phyloP scores from a whole-genome alignment of 495 filamentous ascomycete species.

The Poronia punctata region DNA sequence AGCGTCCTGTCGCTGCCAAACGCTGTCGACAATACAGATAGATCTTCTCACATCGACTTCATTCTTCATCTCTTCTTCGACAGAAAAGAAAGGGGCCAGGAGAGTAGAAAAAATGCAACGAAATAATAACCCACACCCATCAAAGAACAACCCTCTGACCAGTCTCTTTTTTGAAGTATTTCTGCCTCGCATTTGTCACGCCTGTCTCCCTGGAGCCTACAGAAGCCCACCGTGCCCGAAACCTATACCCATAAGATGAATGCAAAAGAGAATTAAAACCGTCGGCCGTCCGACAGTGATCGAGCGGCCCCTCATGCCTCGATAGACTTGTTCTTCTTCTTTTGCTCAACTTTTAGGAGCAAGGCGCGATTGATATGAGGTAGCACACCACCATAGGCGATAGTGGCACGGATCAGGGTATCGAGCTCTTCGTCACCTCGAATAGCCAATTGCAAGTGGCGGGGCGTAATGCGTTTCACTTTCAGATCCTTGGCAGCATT shows the following conservation, averaged over 20 bases:
- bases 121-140: slow-evolving; percentile 3
- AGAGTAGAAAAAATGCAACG: slow-evolving; percentile 3
- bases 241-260: slow-evolving; percentile 5
- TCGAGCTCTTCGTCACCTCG: slow-evolving; percentile 98
- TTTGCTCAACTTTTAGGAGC: slow-evolving; percentile 97
- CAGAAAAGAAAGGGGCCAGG: too few species aligned
- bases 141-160: background rate
- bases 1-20: background rate
- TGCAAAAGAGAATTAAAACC: slow-evolving; percentile 3
- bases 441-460: slow-evolving; percentile 95
- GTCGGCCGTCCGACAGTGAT: slow-evolving; percentile 4
- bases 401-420: slow-evolving; percentile 93
- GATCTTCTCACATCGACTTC: too few species aligned
- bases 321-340: slow-evolving; percentile 84
- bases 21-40: background rate
- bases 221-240: slow-evolving; percentile 1
- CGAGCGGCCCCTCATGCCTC: slow-evolving; percentile 38
- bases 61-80: too few species aligned
- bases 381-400: slow-evolving; percentile 95
- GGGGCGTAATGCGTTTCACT: slow-evolving; percentile 99
- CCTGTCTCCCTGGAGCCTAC: background rate
- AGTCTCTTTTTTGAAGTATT: background rate
- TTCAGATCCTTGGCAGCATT: slow-evolving; percentile 99
- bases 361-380: slow-evolving; percentile 98
- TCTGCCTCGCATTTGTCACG: slow-evolving; percentile 1